Evolutionary conservation across 768 basidiomycete genomes (phyloP).

Genomic region (Stropharia rugosoannulata): DNA sequence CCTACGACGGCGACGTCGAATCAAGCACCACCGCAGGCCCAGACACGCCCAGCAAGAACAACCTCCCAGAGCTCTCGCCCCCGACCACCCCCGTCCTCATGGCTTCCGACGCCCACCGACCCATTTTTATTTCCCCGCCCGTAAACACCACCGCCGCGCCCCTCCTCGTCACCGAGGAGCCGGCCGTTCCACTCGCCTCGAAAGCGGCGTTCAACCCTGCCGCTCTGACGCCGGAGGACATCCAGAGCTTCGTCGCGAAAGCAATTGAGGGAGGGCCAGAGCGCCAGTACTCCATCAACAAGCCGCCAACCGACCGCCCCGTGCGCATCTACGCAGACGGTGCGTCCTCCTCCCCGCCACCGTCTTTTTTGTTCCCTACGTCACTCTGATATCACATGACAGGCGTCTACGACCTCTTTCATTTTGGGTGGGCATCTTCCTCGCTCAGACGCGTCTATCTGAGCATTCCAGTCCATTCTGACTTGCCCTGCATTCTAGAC

Average conservation of each 20-base stretch:
- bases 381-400: constrained; percentile 28
- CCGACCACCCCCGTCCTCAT: constrained; percentile 30
- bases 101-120: constrained; percentile 25
- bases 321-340: constrained; percentile 95
- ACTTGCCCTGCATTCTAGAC: constrained; percentile 45
- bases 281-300: constrained; percentile 79
- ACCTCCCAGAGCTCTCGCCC: constrained; percentile 20
- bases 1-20: constrained; percentile 90
- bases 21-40: constrained; percentile 64
- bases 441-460: neutral
- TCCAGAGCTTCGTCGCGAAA: constrained; percentile 70
- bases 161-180: constrained; percentile 35
- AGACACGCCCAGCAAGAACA: constrained; percentile 41
- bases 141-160: constrained; percentile 23
- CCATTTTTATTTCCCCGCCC: constrained; percentile 34
- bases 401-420: constrained; percentile 97
- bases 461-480: neutral
- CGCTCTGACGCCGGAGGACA: constrained; percentile 69
- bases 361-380: constrained; percentile 19
- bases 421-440: constrained; percentile 71
- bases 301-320: constrained; percentile 78
- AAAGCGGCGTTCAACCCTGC: constrained; percentile 59
- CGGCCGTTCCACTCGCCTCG: constrained; percentile 37
- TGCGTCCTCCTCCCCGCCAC: constrained; percentile 28
- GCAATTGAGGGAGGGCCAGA: constrained; percentile 72